Conservation (phyloP, 352 stramenopile genomes). For the Phytophthora pini region DNA sequence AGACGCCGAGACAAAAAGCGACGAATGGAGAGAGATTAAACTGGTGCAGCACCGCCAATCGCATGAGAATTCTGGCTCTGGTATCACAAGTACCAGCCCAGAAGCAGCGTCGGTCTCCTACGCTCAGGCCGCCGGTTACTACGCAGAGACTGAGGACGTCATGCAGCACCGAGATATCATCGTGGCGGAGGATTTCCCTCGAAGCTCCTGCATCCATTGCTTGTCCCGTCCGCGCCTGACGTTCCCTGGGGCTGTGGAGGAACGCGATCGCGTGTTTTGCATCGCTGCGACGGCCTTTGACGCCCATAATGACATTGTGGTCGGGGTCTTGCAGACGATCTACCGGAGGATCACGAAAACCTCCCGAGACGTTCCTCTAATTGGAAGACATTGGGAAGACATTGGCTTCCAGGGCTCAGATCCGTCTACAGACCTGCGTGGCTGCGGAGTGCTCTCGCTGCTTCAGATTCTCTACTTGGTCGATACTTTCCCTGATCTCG, state of each 20-base stretch:
- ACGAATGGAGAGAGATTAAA: conserved; percentile 75
- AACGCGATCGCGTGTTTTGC: conserved; percentile 82
- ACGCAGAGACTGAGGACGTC: conserved; percentile 44
- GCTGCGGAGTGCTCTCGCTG: conserved; percentile 85
- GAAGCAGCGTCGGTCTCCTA: conserved; percentile 35
- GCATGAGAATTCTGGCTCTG: conserved; percentile 4
- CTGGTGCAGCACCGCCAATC: conserved; percentile 35
- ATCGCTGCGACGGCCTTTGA: conserved; percentile 65
- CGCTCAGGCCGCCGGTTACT: conserved; percentile 53
- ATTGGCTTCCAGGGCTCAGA: conserved; percentile 92
- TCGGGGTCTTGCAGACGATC: conserved; percentile 70
- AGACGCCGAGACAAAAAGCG: conserved; percentile 14
- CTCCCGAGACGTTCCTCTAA: conserved; percentile 48
- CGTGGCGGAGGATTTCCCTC: conserved; percentile 59
- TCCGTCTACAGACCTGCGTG: conserved; percentile 87
- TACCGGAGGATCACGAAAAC: conserved; percentile 56
- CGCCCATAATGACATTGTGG: conserved; percentile 50
- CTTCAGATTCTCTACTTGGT: conserved; percentile 87
- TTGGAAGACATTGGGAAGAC: conserved; percentile 83
- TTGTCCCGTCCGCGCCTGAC: conserved; percentile 59
- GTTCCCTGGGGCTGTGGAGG: conserved; percentile 59
- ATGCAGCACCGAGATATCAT: conserved; percentile 57
- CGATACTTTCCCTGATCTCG: conserved; percentile 63
- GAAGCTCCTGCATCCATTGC: conserved; percentile 64
- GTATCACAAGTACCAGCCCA: background rate